These are phyloP conservation scores for Colletotrichum liaoningense DNA, from an alignment of 2,329 filamentous ascomycete species.

Conservation along the genomic window DNA sequence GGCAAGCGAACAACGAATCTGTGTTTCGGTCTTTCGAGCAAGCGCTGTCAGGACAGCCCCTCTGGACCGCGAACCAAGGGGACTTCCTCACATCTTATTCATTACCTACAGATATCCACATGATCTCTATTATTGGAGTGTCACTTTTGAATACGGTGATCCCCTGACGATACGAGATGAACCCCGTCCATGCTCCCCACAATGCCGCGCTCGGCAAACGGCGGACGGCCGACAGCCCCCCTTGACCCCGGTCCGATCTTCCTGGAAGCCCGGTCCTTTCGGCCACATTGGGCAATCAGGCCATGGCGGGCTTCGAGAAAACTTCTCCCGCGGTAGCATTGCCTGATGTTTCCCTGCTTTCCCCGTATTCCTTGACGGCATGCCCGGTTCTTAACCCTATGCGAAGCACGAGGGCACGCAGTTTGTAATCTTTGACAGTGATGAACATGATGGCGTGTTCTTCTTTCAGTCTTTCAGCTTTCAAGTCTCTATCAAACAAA, in stretches of 20 bases:
- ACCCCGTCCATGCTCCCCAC: conserved; percentile 25
- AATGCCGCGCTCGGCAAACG: conserved; percentile 15
- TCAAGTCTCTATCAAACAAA: not conserved
- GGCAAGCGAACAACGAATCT: not conserved
- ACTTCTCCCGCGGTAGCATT: not conserved
- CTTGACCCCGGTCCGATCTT: not conserved
- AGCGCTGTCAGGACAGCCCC: not conserved
- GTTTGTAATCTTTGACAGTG: not conserved
- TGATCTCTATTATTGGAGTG: conserved; percentile 17
- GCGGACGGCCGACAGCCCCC: not conserved
- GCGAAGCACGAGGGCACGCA: not conserved
- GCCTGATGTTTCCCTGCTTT: not conserved
- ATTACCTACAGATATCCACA: not conserved
- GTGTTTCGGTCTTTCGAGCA: not conserved
- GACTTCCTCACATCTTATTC: not conserved
- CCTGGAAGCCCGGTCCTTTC: not conserved
- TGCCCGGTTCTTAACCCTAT: not conserved
- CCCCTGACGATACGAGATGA: conserved; percentile 24
- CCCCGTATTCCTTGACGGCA: not conserved
- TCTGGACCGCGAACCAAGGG: not conserved
- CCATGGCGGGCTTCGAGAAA: not conserved
- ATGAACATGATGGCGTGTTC: not conserved
- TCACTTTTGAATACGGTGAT: conserved; percentile 1
- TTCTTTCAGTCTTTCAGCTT: too few species aligned
- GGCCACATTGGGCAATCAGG: not conserved